Conservation (phyloP, 169 alveolate genomes). For the Plasmodium cynomolgi region DNA sequence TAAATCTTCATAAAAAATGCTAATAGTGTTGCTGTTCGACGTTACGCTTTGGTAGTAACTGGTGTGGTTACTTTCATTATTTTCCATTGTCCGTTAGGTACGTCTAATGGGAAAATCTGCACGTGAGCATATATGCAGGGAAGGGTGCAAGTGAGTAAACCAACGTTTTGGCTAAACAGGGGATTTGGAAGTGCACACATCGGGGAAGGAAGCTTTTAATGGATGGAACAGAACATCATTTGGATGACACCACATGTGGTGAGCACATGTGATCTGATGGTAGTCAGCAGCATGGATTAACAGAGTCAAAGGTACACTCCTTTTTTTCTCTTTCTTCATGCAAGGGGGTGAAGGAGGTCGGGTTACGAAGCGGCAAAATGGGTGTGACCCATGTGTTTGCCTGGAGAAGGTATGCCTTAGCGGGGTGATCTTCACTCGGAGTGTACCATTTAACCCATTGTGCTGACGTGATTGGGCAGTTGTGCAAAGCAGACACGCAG, state of each 20-base stretch:
- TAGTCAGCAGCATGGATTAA: neutral
- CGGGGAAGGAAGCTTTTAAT: neutral
- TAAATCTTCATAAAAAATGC: conserved; percentile 22
- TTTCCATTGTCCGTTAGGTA: conserved; percentile 13
- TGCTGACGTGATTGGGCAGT: neutral
- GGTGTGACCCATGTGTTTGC: neutral
- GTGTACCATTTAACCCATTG: neutral
- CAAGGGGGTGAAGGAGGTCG: too few species aligned
- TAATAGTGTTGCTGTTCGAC: conserved; percentile 1
- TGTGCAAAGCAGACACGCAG: neutral
- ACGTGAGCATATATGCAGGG: neutral
- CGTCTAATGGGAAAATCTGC: neutral
- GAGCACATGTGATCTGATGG: neutral
- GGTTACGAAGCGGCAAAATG: too few species aligned
- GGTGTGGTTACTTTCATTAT: conserved; percentile 10
- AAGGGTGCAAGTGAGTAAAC: neutral
- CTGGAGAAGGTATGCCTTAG: neutral
- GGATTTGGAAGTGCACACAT: neutral
- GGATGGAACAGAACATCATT: neutral
- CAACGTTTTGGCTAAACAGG: neutral
- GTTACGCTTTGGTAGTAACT: neutral
- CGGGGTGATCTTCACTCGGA: neutral
- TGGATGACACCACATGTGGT: neutral
- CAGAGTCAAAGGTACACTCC: neutral
- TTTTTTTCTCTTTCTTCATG: neutral